phyloP scores from a whole-genome alignment of 257 asterid species.

The Capsicum rhomboideum region DNA sequence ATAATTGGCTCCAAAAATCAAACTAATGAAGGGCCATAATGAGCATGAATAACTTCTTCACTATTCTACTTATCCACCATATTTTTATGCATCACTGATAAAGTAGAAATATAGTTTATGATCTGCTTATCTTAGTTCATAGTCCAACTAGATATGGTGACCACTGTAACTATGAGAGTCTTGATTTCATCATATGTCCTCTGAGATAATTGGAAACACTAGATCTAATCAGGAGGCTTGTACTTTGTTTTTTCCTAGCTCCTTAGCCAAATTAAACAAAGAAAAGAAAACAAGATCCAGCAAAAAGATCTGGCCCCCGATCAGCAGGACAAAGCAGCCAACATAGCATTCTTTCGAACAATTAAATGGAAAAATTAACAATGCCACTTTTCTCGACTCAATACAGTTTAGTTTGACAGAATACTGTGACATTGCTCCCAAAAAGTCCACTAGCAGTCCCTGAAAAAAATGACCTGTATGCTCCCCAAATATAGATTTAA shows the following conservation, averaged over 20 bases:
- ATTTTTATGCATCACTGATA: not conserved
- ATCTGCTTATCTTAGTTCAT: not conserved
- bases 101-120: not conserved
- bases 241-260: not conserved
- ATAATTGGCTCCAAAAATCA: not conserved
- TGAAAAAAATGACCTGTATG: not conserved
- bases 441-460: not conserved
- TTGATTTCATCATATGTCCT: not conserved
- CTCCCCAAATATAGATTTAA: not conserved
- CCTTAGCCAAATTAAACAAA: not conserved
- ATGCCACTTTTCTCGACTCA: not conserved
- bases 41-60: not conserved
- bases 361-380: not conserved
- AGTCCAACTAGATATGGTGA: not conserved
- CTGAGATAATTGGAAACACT: not conserved
- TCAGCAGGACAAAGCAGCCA: not conserved
- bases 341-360: not conserved
- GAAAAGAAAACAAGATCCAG: not conserved
- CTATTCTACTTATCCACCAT: not conserved
- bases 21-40: not conserved
- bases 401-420: not conserved
- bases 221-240: not conserved
- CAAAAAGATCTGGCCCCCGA: not conserved
- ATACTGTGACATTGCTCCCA: not conserved
- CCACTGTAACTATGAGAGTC: not conserved